Percentiles rank a stretch among this genome's conserved stretches.
These are phyloP conservation scores for Rhizopogon sp. DNA, from an alignment of 768 basidiomycete species.

Conservation along the genomic window DNA sequence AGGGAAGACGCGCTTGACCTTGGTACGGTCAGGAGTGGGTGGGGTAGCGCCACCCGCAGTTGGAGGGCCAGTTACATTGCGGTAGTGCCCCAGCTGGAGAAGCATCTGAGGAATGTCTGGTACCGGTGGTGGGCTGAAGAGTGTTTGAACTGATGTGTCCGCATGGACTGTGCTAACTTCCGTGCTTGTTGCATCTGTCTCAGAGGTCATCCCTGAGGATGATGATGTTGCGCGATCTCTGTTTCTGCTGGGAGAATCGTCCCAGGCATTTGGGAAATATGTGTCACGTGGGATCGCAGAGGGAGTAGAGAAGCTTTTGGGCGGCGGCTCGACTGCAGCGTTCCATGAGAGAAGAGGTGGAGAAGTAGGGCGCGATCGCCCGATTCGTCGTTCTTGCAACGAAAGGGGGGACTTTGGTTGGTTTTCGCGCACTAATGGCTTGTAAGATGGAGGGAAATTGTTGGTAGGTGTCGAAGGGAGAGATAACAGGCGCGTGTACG, in stretches of 20 bases:
- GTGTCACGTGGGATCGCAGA: slow-evolving; percentile 68
- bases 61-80: slow-evolving; percentile 44
- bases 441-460: slow-evolving; percentile 13
- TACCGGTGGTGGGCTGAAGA: slow-evolving; percentile 58
- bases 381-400: slow-evolving; percentile 6
- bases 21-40: slow-evolving; percentile 62
- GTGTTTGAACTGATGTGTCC: slow-evolving; percentile 24
- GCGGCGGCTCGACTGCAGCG: slow-evolving; percentile 75
- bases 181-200: slow-evolving; percentile 18
- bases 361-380: slow-evolving; percentile 44
- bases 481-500: slow-evolving; percentile 42
- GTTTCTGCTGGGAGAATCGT: slow-evolving; percentile 45
- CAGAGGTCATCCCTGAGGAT: slow-evolving; percentile 29
- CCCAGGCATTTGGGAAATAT: slow-evolving; percentile 87
- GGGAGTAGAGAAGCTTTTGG: slow-evolving; percentile 47
- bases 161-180: slow-evolving; percentile 12
- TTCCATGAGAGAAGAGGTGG: slow-evolving; percentile 76
- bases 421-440: slow-evolving; percentile 15
- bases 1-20: slow-evolving; percentile 83
- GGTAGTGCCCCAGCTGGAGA: slow-evolving; percentile 72
- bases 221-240: slow-evolving; percentile 31
- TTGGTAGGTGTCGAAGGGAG: slow-evolving; percentile 38
- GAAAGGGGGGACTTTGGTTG: slow-evolving; percentile 17
- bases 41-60: slow-evolving; percentile 35
- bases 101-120: slow-evolving; percentile 63